These are phyloP conservation scores for Xenoacremonium recifei DNA, from an alignment of 2,329 filamentous ascomycete species.

Conservation along the genomic window DNA sequence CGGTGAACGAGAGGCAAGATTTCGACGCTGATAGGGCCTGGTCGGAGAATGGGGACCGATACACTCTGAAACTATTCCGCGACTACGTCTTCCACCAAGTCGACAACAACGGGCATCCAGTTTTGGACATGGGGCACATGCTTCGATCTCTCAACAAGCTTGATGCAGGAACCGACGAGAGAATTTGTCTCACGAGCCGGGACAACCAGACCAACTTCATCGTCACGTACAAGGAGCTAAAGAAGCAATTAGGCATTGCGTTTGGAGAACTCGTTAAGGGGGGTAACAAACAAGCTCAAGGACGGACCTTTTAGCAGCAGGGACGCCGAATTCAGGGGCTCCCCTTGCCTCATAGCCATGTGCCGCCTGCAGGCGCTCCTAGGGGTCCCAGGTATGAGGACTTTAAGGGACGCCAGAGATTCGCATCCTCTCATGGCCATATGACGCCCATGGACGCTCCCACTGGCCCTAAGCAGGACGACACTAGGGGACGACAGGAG, in stretches of 20 bases:
- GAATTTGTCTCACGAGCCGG: constrained; percentile 78
- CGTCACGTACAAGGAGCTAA: constrained; percentile 87
- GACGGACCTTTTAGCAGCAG: constrained; percentile 37
- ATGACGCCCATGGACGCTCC: too few relatives aligned
- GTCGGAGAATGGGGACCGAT: constrained; percentile 91
- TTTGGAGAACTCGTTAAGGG: constrained; percentile 60
- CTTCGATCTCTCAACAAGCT: constrained; percentile 85
- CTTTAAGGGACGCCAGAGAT: too few relatives aligned
- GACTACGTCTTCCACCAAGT: constrained; percentile 98
- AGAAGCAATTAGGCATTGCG: constrained; percentile 57
- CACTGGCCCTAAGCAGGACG: too few relatives aligned
- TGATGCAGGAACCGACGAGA: constrained; percentile 85
- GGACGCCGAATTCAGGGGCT: too few relatives aligned
- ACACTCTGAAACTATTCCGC: constrained; percentile 89
- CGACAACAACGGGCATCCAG: constrained; percentile 77
- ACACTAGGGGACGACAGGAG: too few relatives aligned
- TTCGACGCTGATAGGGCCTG: constrained; percentile 74
- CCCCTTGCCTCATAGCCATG: too few relatives aligned
- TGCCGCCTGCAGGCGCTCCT: too few relatives aligned
- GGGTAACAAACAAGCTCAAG: constrained; percentile 37
- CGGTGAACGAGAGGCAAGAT: constrained; percentile 87
- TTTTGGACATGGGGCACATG: constrained; percentile 85
- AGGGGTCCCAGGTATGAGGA: too few relatives aligned
- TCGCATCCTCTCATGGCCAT: too few relatives aligned
- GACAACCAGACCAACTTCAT: constrained; percentile 90